Conservation (phyloP, 2,329 filamentous ascomycete genomes). For the Septoria petroselini region DNA sequence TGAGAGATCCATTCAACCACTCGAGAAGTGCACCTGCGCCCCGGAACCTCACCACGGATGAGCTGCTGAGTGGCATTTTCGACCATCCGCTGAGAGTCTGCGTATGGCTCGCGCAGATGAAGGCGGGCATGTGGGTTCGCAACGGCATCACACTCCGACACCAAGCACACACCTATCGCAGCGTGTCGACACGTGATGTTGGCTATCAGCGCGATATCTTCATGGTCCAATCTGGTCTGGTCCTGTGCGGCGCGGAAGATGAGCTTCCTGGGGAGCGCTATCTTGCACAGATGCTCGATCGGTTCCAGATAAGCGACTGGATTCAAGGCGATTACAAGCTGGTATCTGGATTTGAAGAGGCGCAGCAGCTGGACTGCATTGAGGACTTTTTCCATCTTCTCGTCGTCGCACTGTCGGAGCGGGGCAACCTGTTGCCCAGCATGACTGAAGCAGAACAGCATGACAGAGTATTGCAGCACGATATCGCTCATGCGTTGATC, state of each 20-base stretch:
- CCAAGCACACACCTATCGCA: conserved; percentile 89
- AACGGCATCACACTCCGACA: conserved; percentile 95
- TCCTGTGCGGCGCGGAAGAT: conserved; percentile 76
- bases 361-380: conserved; percentile 84
- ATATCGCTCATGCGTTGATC: conserved; percentile 89
- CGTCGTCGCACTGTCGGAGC: conserved; percentile 85
- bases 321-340: conserved; percentile 77
- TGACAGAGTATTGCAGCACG: conserved; percentile 72
- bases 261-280: conserved; percentile 50
- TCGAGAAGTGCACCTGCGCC: conserved; percentile 25
- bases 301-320: conserved; percentile 86
- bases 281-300: conserved; percentile 83
- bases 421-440: conserved; percentile 70
- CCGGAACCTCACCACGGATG: conserved; percentile 28
- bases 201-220: conserved; percentile 95
- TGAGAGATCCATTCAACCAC: conserved; percentile 49
- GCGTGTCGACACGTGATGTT: conserved; percentile 83
- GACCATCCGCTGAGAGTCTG: conserved; percentile 92
- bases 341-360: conserved; percentile 74
- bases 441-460: conserved; percentile 64
- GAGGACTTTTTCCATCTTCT: conserved; percentile 95
- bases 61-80: conserved; percentile 56
- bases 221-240: conserved; percentile 83
- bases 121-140: conserved; percentile 96
- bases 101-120: conserved; percentile 97